Base-by-base conservation (phyloP, 2,329 filamentous ascomycete genomes). In the Verticillium longisporum region DNA sequence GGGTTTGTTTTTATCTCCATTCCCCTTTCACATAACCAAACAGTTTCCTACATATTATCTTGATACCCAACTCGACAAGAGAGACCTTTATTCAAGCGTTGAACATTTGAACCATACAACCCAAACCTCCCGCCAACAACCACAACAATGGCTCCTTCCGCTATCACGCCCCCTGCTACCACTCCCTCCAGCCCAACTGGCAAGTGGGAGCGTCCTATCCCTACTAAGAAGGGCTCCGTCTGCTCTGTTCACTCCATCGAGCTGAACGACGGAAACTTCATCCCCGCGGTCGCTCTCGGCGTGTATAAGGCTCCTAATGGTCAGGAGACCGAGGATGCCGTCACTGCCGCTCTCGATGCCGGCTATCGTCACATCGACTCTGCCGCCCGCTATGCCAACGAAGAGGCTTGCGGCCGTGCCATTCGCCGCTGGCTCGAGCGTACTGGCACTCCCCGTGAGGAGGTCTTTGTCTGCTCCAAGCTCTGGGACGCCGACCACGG, bases 291-390 rank as follows among this genome's bases (percentile, higher is more conserved):
- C 33, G 79, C 78, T 41, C 73, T 81, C 58, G 79, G 78, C 37
- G 78, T 79, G 50, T 80, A 79, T 75, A 78, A 79, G 66, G 73
- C 73, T 36, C 71, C 77, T 62, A 79, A 80, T 65, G 74, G 76
- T 61, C 75, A 77, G 55, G 68, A 70, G 65, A 71, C 76, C 63
- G 57, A 65, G 63, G 63, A 65, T 31, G 73, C 74, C 14, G 73
- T 75, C 41, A 67, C 66, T 1, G 69, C 72, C 61, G 74, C 74
- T 11, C 66, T 82, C 34, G 74, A 79, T 55, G 67, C 74, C 54
- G 82, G 82, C n/a, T 84, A 83, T 69, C 75, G 78, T 15, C 81
- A 83, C 68, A 79, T 84, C 63, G 82, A 84, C 67, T 74, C 74
- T 31, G 80, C 79, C 1, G 73, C 73, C 15, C 70, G 67, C 37